Base-by-base conservation (phyloP, 805 yeast species). In the Saccharomycopsis vini region DNA sequence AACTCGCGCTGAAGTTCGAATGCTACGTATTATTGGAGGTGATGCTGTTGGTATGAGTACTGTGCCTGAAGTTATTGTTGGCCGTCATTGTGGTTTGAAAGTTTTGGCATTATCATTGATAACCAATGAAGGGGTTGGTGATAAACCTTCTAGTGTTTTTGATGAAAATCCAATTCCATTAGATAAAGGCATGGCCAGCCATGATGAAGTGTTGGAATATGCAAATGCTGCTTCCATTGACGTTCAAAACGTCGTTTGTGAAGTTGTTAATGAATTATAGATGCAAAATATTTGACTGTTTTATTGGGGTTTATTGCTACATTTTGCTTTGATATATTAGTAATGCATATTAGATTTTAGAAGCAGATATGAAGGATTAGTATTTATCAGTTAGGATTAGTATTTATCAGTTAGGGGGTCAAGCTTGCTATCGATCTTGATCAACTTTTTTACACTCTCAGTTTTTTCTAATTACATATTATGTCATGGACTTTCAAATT, bases 31-130 rank as follows among this genome's bases (percentile, higher is more conserved):
- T 4, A 51, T 82, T 23, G 97, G 97, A 7, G 96, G 86, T 41
- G 97, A 90, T 61, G 84, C 92, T 0, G 97, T 89, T 2, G 97
- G 97, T 3, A 90, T 90, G 98, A 83, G 95, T 45, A 92, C 97
- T 0, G 97, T 90, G 28, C 97, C 98, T 0, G 98, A 90, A 62
- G 95, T 87, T 2, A 77, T 87, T 49, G 81, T 87, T 16, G 97
- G 96, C 2, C 78, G 95, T 59, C 97, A 92, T 60, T 73, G 79
- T 47, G 95, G 89, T 1, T 62, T 92, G 65, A 72, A 68, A 51
- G 95, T 88, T 4, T 65, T 90, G 50, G 97, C 97, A 0, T 61
- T 90, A 34, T 81, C 92, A 51, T 69, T 92, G 49, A 81, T 90
- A 53, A 90, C 97, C 18, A 90, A 90, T 57, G 79, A 75, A 1